Percentiles rank a stretch among this genome's conserved stretches.
Conservation (phyloP, 192 early-diverging fungal species). For the Coemansia sp. region DNA sequence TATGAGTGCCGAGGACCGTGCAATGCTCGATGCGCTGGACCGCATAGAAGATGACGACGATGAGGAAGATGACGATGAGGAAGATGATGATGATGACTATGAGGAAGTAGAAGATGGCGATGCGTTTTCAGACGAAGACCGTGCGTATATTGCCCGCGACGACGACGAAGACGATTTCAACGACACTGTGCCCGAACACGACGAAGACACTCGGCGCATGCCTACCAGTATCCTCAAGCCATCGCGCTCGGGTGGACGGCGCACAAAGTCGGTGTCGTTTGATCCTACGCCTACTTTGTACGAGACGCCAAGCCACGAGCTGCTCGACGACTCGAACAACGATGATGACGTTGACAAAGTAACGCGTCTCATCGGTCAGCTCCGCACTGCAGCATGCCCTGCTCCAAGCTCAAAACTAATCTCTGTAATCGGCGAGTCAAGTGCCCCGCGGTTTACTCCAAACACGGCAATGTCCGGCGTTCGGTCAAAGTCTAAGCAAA, state of each 20-base stretch:
- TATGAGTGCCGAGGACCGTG: constrained; percentile 18
- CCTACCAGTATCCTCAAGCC: constrained; percentile 35
- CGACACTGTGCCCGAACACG: neutral
- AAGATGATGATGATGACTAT: neutral
- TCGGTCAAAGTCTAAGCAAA: neutral
- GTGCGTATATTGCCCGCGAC: constrained; percentile 28
- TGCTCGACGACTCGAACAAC: constrained; percentile 20
- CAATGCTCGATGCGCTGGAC: constrained; percentile 33
- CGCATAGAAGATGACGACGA: constrained; percentile 19
- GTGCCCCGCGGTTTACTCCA: constrained; percentile 24
- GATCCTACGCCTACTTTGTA: constrained; percentile 9
- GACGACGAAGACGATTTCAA: constrained; percentile 54
- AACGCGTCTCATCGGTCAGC: constrained; percentile 6
- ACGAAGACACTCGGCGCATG: neutral
- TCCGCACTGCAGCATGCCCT: neutral
- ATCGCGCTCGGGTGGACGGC: neutral
- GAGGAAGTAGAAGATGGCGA: constrained; percentile 14
- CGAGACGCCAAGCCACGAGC: constrained; percentile 11
- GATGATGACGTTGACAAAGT: constrained; percentile 22
- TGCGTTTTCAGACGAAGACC: constrained; percentile 47
- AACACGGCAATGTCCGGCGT: constrained; percentile 13
- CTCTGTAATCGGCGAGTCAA: neutral
- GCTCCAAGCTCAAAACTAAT: neutral
- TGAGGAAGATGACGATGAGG: constrained; percentile 4
- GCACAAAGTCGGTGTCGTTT: constrained; percentile 32